Base-by-base conservation (phyloP, 768 basidiomycete genomes). In the Infundibulicybe gibba region DNA sequence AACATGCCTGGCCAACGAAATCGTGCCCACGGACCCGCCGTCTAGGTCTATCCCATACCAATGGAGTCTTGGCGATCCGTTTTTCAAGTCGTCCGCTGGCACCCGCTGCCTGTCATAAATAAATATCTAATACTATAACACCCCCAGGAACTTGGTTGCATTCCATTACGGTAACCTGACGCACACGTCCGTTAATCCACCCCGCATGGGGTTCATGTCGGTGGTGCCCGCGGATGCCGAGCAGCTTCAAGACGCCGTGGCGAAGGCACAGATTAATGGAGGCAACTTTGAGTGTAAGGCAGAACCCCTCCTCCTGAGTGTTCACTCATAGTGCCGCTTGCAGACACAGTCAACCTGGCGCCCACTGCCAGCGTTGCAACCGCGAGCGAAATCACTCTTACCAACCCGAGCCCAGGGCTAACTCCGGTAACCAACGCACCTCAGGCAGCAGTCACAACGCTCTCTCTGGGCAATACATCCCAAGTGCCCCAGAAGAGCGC, bases 121-220 rank as follows among this genome's bases (percentile, higher is more conserved):
- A 8, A 8, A 25, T 19, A 33, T n/a, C 19, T 16, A 40, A 12
- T n/a, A 20, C 32, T n/a, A 34, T 32, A 12, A 25, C 25, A 8
- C 38, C 15, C 10, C n/a, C 42, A 85, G 86, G 6, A 81, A 75
- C 33, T 62, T 86, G 15, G 78, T 78, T 17, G 79, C 77, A 14
- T 87, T 87, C 57, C 74, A 87, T 61, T 87, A 83, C 54, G 86
- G 86, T 11, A 86, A 87, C 59, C 65, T 87, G 43, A 81, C 79
- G 0, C 72, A 79, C 45, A 85, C 85, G 0, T 83, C 81, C 0
- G 69, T 72, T 44, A 83, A 87, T 53, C 80, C 82, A 37, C 83
- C 86, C 0, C 78, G 83, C 1, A 76, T 88, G 3, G 86, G 85
- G 1, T 67, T 88, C 43, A 65, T 80, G 39, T 87, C 85, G 6